Base-by-base conservation (phyloP, 2,329 filamentous ascomycete species). In the Cercospora canescens region DNA sequence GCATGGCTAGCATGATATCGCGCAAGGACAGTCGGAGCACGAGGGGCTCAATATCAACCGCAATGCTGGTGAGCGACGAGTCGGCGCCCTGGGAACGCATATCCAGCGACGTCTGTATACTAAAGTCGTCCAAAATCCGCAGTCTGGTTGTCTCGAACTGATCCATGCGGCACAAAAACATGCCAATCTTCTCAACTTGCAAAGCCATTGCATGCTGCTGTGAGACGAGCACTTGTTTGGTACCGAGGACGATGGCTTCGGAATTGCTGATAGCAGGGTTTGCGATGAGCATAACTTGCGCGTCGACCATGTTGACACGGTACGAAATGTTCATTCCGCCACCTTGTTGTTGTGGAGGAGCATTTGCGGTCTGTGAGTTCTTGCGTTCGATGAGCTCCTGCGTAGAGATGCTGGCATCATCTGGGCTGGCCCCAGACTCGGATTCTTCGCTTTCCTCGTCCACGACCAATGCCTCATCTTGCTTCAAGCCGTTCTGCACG, bases 101-200 rank as follows among this genome's bases (percentile, higher is more conserved):
- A 74, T 99, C 94, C 83, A 99, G 88, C 2, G 92, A 95, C 73
- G 96, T 85, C 69, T 95, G 91, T 9, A 98, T 83, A 2, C 93
- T 97, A 77, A 99, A 99, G 78, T 99, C 94, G 76, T 99, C 96
- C 34, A 99, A 87, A 67, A 99, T 97, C 18, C 95, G 89, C 55
- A 99, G 85, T 39, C 93, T 88, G 45, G 90, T 94, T 3, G 91
- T 93, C 72, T 99, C 94, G 72, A 98, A 98, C 69, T 89, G 92
- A 78, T 99, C 96, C 95, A 99, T 99, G 12, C 95, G 91, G 76
- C 96, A 99, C 34, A 99, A 80, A 78, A 97, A 99, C 95, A 99
- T 99, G 72, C 95, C 95, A 61, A 98, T 87, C 75, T 98, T 90
- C 7, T 93, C 94, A 2, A 99, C 88, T 76, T 99, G 94, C 75